A percentile compares a stretch with the other conserved stretches of the same genome.
Evolutionary conservation across 164 flowering plant species (phyloP).

Genomic region (Liquidambar formosana): DNA sequence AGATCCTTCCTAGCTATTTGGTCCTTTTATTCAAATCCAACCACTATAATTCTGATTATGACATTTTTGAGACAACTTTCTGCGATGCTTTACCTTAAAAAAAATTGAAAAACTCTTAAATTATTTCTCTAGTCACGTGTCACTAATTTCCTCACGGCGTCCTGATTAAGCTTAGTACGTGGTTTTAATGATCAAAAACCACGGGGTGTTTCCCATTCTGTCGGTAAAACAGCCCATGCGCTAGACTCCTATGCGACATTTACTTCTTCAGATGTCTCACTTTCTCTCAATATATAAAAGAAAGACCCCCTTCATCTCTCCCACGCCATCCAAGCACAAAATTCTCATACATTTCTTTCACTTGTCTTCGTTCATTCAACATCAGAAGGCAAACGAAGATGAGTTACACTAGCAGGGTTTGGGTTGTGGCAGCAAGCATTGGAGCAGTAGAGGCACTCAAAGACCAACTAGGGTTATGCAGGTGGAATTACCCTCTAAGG

Average conservation of each 20-base stretch:
- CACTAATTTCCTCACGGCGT: too few relatives aligned
- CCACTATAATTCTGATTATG: too few relatives aligned
- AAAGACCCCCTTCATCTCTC: neutral
- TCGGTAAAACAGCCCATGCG: neutral
- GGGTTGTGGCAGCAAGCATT: conserved; percentile 47
- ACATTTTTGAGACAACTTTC: too few relatives aligned
- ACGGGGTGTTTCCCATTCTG: neutral
- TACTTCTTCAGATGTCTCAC: too few relatives aligned
- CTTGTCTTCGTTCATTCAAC: too few relatives aligned
- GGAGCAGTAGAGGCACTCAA: conserved; percentile 57
- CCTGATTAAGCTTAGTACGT: neutral
- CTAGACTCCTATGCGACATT: too few relatives aligned
- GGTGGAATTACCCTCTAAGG: conserved; percentile 44
- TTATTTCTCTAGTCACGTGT: too few relatives aligned
- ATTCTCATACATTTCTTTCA: too few relatives aligned
- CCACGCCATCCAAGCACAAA: neutral
- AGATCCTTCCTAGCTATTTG: too few relatives aligned
- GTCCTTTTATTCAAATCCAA: too few relatives aligned
- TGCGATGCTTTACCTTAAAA: too few relatives aligned
- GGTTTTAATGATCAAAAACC: neutral
- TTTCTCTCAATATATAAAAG: neutral
- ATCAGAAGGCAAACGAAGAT: conserved; percentile 6
- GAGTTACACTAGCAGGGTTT: conserved; percentile 30
- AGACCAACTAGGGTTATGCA: conserved; percentile 49
- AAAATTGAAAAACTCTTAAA: too few relatives aligned